These are phyloP conservation scores for Melanogaster broomeanus DNA, from an alignment of 768 basidiomycete genomes.

Conservation along the genomic window DNA sequence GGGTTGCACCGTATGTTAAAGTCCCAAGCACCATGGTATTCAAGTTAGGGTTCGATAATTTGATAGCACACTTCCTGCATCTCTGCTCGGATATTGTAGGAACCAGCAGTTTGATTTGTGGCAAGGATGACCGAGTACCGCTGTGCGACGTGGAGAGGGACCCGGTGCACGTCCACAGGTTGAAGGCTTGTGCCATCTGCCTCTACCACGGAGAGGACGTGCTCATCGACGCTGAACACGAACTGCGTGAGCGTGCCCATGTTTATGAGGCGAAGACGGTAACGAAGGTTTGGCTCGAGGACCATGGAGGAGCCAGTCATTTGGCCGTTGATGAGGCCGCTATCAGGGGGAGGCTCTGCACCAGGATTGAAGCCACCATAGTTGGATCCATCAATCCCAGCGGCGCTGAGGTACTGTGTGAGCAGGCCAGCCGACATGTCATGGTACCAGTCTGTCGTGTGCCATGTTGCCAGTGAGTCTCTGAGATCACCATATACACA, in stretches of 20 bases:
- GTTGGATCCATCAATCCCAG: constrained; percentile 29
- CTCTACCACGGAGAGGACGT: constrained; percentile 48
- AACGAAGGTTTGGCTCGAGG: constrained; percentile 36
- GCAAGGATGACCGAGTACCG: constrained; percentile 49
- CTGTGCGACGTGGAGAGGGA: constrained; percentile 48
- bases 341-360: constrained; percentile 41
- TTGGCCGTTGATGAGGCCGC: constrained; percentile 37
- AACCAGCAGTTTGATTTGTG: constrained; percentile 39
- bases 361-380: constrained; percentile 31
- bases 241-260: constrained; percentile 48
- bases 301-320: constrained; percentile 26
- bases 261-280: constrained; percentile 52
- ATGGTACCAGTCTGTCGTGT: constrained; percentile 34
- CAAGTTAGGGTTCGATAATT: constrained; percentile 29
- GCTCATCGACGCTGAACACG: constrained; percentile 46
- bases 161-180: constrained; percentile 39
- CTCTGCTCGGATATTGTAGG: constrained; percentile 39
- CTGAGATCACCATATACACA: neutral
- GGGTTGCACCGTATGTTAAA: constrained; percentile 26
- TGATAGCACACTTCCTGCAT: constrained; percentile 36
- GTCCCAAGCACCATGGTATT: constrained; percentile 31
- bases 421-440: constrained; percentile 31
- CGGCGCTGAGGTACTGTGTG: constrained; percentile 28
- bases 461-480: neutral
- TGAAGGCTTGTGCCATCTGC: constrained; percentile 47